Evolutionary conservation across 257 asterid species (phyloP).

Genomic region (Solanum arcanum): DNA sequence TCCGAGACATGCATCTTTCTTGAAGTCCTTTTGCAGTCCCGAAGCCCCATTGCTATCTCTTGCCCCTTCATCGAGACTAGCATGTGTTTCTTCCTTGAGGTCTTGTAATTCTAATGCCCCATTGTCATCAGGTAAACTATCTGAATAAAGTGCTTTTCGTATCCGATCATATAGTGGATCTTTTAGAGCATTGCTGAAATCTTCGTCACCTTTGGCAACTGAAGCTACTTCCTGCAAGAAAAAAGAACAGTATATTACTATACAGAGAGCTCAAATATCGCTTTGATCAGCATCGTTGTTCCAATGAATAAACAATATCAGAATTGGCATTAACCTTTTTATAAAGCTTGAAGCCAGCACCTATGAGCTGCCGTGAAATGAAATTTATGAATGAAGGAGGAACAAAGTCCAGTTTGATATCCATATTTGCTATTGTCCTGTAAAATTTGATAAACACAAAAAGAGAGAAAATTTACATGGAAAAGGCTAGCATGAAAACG

Average conservation of each 20-base stretch:
- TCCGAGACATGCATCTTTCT: background rate
- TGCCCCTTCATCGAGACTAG: background rate
- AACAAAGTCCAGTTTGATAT: slow-evolving; percentile 66
- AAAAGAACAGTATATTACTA: background rate
- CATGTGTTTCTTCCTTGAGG: background rate
- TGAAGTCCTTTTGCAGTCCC: background rate
- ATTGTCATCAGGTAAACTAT: background rate
- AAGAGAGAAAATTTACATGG: background rate
- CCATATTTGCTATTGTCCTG: slow-evolving; percentile 88
- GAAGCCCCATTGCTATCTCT: background rate
- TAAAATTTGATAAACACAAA: slow-evolving; percentile 2
- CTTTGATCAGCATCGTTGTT: background rate
- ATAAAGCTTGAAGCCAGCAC: slow-evolving; percentile 91
- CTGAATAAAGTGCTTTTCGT: slow-evolving; percentile 42
- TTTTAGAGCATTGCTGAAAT: slow-evolving; percentile 42
- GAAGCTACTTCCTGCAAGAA: slow-evolving; percentile 66
- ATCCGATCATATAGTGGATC: slow-evolving; percentile 44
- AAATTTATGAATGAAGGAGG: slow-evolving; percentile 85
- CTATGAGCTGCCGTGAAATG: slow-evolving; percentile 77
- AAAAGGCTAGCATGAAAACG: background rate
- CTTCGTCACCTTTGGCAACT: slow-evolving; percentile 42
- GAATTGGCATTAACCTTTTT: slow-evolving; percentile 47
- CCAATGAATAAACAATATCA: background rate
- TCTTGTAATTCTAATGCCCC: background rate
- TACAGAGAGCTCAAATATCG: background rate